phyloP scores from a whole-genome alignment of 305 asterid genomes.

The Petunia hybrid region DNA sequence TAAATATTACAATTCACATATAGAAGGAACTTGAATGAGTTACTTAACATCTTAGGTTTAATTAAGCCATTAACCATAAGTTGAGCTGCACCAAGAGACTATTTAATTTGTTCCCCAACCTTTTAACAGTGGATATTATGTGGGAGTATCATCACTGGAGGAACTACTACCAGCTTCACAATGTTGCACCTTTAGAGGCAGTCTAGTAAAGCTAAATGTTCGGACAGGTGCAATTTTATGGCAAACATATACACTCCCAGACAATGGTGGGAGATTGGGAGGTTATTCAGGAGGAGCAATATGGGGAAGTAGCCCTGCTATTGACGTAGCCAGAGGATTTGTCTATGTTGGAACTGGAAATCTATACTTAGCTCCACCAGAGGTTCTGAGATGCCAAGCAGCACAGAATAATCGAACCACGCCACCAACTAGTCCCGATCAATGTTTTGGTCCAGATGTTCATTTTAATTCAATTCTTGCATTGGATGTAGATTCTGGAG shows the following conservation, averaged over 20 bases:
- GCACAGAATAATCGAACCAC: constrained; percentile 54
- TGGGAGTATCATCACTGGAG: constrained; percentile 78
- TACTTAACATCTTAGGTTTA: not conserved
- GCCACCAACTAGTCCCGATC: constrained; percentile 54
- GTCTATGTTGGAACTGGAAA: constrained; percentile 72
- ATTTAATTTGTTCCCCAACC: constrained; percentile 51
- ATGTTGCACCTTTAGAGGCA: constrained; percentile 81
- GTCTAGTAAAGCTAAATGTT: constrained; percentile 66
- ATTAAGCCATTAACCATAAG: not conserved
- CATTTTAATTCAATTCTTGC: constrained; percentile 71
- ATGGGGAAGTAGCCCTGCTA: constrained; percentile 89
- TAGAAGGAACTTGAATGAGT: not conserved
- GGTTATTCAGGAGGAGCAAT: constrained; percentile 69
- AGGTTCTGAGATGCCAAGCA: constrained; percentile 65
- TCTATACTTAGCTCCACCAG: constrained; percentile 64
- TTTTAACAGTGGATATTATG: constrained; percentile 48
- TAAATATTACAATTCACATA: too few species aligned
- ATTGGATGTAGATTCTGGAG: constrained; percentile 53
- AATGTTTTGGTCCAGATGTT: constrained; percentile 61
- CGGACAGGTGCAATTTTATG: constrained; percentile 61
- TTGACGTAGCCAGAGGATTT: constrained; percentile 49
- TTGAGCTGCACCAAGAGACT: not conserved
- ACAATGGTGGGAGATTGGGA: constrained; percentile 61
- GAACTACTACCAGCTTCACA: constrained; percentile 43
- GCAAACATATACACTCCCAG: constrained; percentile 82